Percentiles rank a stretch among this genome's conserved stretches.
Conservation (phyloP, 768 basidiomycete genomes). For the Solioccasus polychromus region DNA sequence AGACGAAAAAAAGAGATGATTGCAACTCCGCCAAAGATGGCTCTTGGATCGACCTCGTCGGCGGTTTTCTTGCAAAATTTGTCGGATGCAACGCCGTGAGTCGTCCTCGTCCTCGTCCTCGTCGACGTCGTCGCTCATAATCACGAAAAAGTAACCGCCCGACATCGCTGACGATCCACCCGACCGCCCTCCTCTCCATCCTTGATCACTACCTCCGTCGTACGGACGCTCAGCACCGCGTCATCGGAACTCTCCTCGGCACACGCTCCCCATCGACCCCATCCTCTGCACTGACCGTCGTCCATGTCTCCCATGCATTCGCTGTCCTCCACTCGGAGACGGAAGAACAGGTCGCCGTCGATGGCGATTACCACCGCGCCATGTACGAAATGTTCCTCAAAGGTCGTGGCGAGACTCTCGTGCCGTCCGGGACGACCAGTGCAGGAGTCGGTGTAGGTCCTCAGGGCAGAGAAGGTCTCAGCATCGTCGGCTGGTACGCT, state of each 20-base stretch:
- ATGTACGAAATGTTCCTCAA: constrained; percentile 84
- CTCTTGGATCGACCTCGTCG: constrained; percentile 46
- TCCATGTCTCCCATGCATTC: constrained; percentile 83
- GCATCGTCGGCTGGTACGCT: constrained; percentile 89
- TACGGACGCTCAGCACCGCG: constrained; percentile 75
- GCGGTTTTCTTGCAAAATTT: constrained; percentile 40
- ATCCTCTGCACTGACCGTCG: constrained; percentile 13
- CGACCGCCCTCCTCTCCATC: constrained; percentile 90
- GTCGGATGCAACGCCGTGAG: constrained; percentile 26
- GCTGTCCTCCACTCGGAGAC: constrained; percentile 93
- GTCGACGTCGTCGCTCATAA: not conserved
- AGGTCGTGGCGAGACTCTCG: constrained; percentile 52
- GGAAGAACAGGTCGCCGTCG: constrained; percentile 89
- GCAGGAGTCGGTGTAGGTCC: constrained; percentile 19
- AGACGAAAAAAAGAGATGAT: constrained; percentile 13
- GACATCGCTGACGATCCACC: constrained; percentile 78
- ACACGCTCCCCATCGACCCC: constrained; percentile 45
- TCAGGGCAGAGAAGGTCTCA: constrained; percentile 59
- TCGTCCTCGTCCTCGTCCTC: constrained; percentile 12
- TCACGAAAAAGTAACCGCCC: constrained; percentile 55
- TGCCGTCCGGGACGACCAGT: constrained; percentile 9
- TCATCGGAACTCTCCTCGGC: constrained; percentile 94
- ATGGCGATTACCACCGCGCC: constrained; percentile 92
- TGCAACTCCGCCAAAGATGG: constrained; percentile 44
- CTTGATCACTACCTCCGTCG: constrained; percentile 95